Base-by-base conservation (phyloP, 176 grass and related monocot genomes). In the Tillandsia fasciculata region DNA sequence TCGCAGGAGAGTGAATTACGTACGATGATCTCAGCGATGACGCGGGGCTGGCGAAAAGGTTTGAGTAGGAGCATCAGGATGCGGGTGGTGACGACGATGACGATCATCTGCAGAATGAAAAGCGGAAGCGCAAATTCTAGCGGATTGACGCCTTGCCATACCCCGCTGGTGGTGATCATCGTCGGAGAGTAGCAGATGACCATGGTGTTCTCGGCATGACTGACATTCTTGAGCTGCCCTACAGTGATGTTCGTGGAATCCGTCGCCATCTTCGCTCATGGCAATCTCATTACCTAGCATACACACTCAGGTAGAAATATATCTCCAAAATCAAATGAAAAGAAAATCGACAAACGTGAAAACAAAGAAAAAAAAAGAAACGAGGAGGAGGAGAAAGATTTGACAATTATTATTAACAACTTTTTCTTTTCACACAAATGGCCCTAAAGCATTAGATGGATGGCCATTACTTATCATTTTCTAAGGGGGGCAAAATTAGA, bases 1-100 rank as follows among this genome's bases (percentile, higher is more conserved):
- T 1, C 1, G 24, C 1, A 24, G 24, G 24, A 24, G 24, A 1
- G 24, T 24, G 24, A 61, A 9, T 23, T n/a, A 17, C 70, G 28
- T 70, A 96, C 88, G 29, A 92, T 53, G 70, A 92, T 87, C 79
- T 96, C 89, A 64, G 93, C 84, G 84, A 96, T 89, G 73, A 90
- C 79, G 6, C 83, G 89, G 15, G 93, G 93, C 70, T 96, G 93
- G 20, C 74, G 83, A 76, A 96, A 67, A 14, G 93, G 86, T 64
- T 76, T 76, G 83, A 92, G 88, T 26, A 96, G 67, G 33, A 92
- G 1, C 66, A 83, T 86, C 65, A 90, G 78, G 76, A 90, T 0
- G 66, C 86, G 83, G 4, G 86, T 90, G 67, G 87, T 89, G 70
- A 75, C n/a, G 58, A 90, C 93, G 78, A 96, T 87, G 76, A 96